Conservation (phyloP, 305 asterid species). For the Solanum hybrid region DNA sequence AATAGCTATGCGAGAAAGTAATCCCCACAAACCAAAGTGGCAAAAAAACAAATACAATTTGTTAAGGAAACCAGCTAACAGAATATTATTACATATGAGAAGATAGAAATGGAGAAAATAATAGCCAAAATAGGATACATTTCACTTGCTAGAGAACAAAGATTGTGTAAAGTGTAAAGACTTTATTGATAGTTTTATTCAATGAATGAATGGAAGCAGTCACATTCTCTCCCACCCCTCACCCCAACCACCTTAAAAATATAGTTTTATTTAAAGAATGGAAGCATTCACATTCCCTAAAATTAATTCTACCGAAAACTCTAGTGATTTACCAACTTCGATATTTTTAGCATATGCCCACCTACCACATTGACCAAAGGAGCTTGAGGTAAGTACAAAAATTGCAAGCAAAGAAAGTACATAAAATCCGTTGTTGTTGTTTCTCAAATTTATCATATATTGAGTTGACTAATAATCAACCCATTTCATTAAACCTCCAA, state of each 20-base stretch:
- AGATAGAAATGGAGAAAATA: neutral
- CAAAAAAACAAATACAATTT: too few relatives aligned
- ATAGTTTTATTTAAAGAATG: neutral
- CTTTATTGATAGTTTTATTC: neutral
- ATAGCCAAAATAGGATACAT: neutral
- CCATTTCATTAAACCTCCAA: neutral
- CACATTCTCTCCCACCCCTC: neutral
- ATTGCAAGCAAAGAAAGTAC: neutral
- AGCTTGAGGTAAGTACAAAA: neutral
- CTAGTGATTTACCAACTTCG: neutral
- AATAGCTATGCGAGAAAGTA: neutral
- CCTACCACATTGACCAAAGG: neutral
- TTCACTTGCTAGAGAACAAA: neutral
- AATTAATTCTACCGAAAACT: neutral
- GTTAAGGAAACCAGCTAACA: neutral
- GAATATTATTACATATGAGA: neutral
- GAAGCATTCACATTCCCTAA: neutral
- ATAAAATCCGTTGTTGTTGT: neutral
- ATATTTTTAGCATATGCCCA: neutral
- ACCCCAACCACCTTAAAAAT: neutral
- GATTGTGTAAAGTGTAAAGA: neutral
- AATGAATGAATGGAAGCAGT: neutral
- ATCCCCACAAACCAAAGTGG: neutral
- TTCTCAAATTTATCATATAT: neutral
- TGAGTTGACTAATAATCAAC: neutral